Base-by-base conservation (phyloP, 2,329 filamentous ascomycete genomes). In the Fusarium oligoseptatum region DNA sequence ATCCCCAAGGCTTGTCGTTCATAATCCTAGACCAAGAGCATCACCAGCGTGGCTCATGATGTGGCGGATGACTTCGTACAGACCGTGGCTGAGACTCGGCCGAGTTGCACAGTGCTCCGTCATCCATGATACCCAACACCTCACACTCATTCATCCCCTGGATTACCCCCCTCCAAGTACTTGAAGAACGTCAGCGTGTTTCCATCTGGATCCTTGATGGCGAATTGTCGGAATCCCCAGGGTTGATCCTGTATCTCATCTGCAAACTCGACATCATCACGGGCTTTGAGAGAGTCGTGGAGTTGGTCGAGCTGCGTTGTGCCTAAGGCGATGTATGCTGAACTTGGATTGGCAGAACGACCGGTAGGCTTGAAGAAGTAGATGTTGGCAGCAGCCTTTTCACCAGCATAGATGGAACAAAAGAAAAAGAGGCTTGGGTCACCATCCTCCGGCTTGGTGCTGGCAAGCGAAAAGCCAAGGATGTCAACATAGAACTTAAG, bases 111-210 rank as follows among this genome's bases (percentile, higher is more conserved):
- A 45, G 43, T 27, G 20, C 56, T 58, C 34, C 36, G 56, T 58
- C 56, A 58, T 41, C 22, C 48, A 32, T 60, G 56, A 60, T 43
- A n/a, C 8, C 32, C 32, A 37, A 10, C 22, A 39, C 22, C 17
- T 36, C 34, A 32, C 32, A 15, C 12, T 52, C 61, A 73, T 43
- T 74, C 68, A 24, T 32, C 50, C 3, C 65, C 64, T 20, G 68
- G 72, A 57, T 74, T 74, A 3, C 61, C 68, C 3, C 72, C 71
- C 17, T 74, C 72, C 9, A 72, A 15, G 37, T 66, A 74, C 48
- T 67, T 75, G 72, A 75, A 74, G 22, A 74, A 72, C 14, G 61
- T 74, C 65, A 74, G 61, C 34, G 50, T 62, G 20, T 72, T 75
- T 12, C 58, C 55, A 48, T 75, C 65, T 12, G 72, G 72, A 27